Conservation (phyloP, 177 flowering plant species). For the Vitis hybrid region DNA sequence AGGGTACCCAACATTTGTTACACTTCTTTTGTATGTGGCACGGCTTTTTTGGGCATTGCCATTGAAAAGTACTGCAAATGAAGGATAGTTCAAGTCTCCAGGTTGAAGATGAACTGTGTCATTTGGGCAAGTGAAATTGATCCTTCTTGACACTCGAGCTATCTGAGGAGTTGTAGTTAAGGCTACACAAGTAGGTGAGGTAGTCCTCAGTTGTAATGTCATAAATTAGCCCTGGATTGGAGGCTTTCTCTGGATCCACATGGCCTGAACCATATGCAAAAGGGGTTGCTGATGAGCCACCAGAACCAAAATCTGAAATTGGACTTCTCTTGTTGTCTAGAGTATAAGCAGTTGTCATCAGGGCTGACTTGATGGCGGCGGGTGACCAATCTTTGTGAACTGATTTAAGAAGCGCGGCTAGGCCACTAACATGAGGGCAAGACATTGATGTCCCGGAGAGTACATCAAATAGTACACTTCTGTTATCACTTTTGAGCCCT, state of each 20-base stretch:
- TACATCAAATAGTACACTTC: slow-evolving; percentile 48
- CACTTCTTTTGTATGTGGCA: slow-evolving; percentile 36
- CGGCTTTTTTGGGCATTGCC: slow-evolving; percentile 10
- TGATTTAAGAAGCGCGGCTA: slow-evolving; percentile 59
- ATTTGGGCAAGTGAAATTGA: slow-evolving; percentile 31
- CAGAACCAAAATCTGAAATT: slow-evolving; percentile 28
- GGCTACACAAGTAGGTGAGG: slow-evolving; percentile 48
- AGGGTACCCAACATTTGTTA: slow-evolving; percentile 56
- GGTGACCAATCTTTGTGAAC: slow-evolving; percentile 65
- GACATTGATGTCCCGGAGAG: slow-evolving; percentile 80
- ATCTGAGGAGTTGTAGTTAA: slow-evolving; percentile 48
- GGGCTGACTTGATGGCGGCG: slow-evolving; percentile 66
- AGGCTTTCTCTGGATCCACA: slow-evolving; percentile 51
- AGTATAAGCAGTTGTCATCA: slow-evolving; percentile 68
- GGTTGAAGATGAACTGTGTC: slow-evolving; percentile 13
- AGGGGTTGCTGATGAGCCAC: slow-evolving; percentile 36
- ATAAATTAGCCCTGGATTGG: slow-evolving; percentile 59
- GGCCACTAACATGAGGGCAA: slow-evolving; percentile 67
- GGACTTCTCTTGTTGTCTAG: slow-evolving; percentile 29
- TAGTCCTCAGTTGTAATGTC: slow-evolving; percentile 49
- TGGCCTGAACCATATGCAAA: slow-evolving; percentile 70
- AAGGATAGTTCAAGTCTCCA: slow-evolving; percentile 63
- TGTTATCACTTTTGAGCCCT: slow-evolving; percentile 35
- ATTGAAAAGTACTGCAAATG: slow-evolving; percentile 49
- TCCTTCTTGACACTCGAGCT: slow-evolving; percentile 24